Evolutionary conservation across 345 rosid genomes (phyloP), one percentile per base, ranked within the genome.

Genomic region (Moringa oleifera): DNA sequence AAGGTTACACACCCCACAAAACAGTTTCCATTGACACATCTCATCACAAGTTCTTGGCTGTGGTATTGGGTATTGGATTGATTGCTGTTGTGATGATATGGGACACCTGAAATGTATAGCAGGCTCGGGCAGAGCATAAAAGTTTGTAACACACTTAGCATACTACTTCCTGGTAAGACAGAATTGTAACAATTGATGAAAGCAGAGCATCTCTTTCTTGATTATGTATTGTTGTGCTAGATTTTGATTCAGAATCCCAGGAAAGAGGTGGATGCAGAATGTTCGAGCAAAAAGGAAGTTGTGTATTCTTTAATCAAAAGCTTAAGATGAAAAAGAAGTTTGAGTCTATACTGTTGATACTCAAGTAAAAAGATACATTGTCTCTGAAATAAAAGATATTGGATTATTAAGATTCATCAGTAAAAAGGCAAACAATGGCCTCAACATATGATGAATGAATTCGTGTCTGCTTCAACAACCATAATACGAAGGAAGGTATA

Each of bases 1-100:
- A 88, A 70, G 88, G 96, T 8, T 85, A 83, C 72, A 22, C 18
- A 4, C 84, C 89, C 0, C 78, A 21, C 10, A 62, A 37, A 22
- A 6, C 23, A 23, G 74, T 73, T 66, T 53, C 73, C 2, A 66
- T 79, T 0, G 75, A 80, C 74, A 76, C 78, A 18, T 87, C 91
- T 53, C 31, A 24, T 46, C 59, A 23, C 53, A 85, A 71, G 82
- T 71, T 86, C 72, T 68, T 83, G 61, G 91, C 94, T 20, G 88
- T 81, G 37, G 25, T 75, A 51, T 51, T 78, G 31, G 96, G 98
- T 25, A 47, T 86, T 57, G 87, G 79, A 2, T 80, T 85, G 36
- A 80, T 83, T 0, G 89, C 85, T 23, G 87, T 80, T 50, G 90
- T 86, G 31, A 86, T 86, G 95, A 78, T 86, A 20, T 85, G 91